phyloP scores from a whole-genome alignment of 1,139 yeast genomes.

The Saccharomyces hybrid region DNA sequence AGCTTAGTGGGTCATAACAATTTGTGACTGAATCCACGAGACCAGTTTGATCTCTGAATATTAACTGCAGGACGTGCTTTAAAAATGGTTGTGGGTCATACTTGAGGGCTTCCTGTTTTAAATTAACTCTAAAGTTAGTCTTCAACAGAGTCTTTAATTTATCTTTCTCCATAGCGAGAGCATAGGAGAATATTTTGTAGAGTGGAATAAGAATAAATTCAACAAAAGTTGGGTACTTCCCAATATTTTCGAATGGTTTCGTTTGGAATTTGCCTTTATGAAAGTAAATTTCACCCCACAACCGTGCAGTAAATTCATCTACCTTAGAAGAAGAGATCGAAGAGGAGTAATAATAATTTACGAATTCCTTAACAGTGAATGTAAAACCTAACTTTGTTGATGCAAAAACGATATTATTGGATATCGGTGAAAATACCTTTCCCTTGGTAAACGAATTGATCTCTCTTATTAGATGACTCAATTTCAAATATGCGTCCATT shows the following conservation, averaged over 20 bases:
- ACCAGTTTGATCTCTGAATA: slow-evolving; percentile 50
- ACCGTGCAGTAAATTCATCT: slow-evolving; percentile 41
- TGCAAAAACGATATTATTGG: slow-evolving; percentile 65
- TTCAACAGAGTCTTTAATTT: slow-evolving; percentile 40
- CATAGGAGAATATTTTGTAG: slow-evolving; percentile 62
- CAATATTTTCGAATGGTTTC: slow-evolving; percentile 22
- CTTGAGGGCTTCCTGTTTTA: slow-evolving; percentile 37
- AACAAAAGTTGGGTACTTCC: slow-evolving; percentile 44
- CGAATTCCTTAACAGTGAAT: slow-evolving; percentile 63
- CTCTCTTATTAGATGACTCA: slow-evolving; percentile 53
- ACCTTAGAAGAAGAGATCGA: slow-evolving; percentile 33
- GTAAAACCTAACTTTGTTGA: slow-evolving; percentile 55
- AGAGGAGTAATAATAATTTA: slow-evolving; percentile 41
- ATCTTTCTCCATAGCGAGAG: slow-evolving; percentile 48
- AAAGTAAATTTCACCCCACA: slow-evolving; percentile 80
- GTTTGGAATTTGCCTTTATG: slow-evolving; percentile 42
- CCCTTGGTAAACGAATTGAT: slow-evolving; percentile 46
- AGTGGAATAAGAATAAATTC: slow-evolving; percentile 70
- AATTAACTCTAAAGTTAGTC: slow-evolving; percentile 39
- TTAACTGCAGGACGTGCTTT: slow-evolving; percentile 43
- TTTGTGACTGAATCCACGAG: slow-evolving; percentile 40
- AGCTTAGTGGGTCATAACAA: slow-evolving; percentile 3
- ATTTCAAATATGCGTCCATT: slow-evolving; percentile 61
- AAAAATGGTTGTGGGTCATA: slow-evolving; percentile 55
- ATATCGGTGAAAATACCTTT: slow-evolving; percentile 48